A percentile compares a stretch with the other conserved stretches of the same genome.
These are phyloP conservation scores for Mrakia hoshinonis DNA, from an alignment of 768 basidiomycete species.

Conservation along the genomic window DNA sequence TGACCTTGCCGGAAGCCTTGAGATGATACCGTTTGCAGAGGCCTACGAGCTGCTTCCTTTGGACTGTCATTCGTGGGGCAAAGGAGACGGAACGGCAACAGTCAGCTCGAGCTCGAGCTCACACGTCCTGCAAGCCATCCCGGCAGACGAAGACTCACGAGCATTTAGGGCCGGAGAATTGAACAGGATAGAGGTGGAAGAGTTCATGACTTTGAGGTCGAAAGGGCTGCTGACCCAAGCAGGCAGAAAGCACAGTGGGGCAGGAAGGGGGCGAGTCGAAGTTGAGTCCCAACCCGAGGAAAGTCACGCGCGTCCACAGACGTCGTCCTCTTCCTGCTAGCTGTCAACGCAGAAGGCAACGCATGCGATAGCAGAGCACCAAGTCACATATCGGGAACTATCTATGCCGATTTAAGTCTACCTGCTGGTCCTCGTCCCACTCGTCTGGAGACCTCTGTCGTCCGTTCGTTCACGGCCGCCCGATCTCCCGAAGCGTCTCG, in stretches of 20 bases:
- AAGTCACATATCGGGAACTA: too few relatives aligned
- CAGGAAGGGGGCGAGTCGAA: too few relatives aligned
- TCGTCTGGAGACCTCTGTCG: too few relatives aligned
- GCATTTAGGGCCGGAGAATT: slow-evolving; percentile 28
- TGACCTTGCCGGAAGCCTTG: slow-evolving; percentile 24
- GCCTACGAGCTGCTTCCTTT: slow-evolving; percentile 27
- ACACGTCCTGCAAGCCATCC: background rate
- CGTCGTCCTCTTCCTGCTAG: too few relatives aligned
- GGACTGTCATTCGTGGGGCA: slow-evolving; percentile 1
- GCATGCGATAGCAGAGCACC: too few relatives aligned
- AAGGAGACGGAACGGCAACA: background rate
- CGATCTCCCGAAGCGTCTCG: slow-evolving; percentile 23
- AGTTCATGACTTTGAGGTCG: slow-evolving; percentile 9
- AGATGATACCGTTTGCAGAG: slow-evolving; percentile 24
- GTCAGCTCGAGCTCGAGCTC: background rate
- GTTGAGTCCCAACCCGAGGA: too few relatives aligned
- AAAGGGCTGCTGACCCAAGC: too few relatives aligned
- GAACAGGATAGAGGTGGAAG: slow-evolving; percentile 25
- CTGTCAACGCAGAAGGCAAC: too few relatives aligned
- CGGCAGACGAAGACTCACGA: slow-evolving; percentile 5
- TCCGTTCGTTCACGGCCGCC: background rate
- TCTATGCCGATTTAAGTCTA: too few relatives aligned
- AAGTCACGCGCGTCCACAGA: too few relatives aligned
- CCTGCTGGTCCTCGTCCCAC: too few relatives aligned
- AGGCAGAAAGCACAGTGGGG: too few relatives aligned